Evolutionary conservation across 371 early-diverging fungal genomes (phyloP).

Genomic region (Apophysomyces trapeziformis): DNA sequence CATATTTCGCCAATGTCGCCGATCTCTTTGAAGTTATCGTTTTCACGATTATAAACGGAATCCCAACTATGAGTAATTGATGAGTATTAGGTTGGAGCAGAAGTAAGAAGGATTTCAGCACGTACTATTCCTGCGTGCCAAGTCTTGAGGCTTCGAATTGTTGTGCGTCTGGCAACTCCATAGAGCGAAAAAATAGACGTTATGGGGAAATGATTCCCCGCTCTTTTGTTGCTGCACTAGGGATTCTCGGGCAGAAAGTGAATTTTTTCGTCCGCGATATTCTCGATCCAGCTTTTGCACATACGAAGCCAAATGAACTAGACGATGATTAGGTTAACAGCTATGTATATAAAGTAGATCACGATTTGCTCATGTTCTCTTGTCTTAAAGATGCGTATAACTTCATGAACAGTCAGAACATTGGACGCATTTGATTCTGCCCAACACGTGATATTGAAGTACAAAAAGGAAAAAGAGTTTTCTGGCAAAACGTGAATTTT

Average conservation of each 20-base stretch:
- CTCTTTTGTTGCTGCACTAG: too few species aligned
- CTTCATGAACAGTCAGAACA: too few species aligned
- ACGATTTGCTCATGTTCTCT: too few species aligned
- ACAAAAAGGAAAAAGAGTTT: background rate
- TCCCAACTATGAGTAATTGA: conserved; percentile 70
- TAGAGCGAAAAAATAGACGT: background rate
- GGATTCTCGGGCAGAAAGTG: too few species aligned
- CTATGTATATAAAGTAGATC: too few species aligned
- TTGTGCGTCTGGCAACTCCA: conserved; percentile 34
- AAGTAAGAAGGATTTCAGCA: background rate
- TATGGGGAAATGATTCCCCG: background rate
- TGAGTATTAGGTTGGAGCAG: too few species aligned
- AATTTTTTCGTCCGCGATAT: too few species aligned
- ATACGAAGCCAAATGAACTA: too few species aligned
- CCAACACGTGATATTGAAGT: background rate
- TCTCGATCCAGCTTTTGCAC: too few species aligned
- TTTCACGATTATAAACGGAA: conserved; percentile 77
- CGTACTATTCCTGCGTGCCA: conserved; percentile 80
- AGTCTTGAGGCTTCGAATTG: conserved; percentile 77
- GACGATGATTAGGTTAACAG: too few species aligned
- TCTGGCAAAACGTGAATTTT: background rate
- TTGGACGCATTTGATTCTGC: too few species aligned
- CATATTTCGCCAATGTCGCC: conserved; percentile 91
- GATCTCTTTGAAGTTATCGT: conserved; percentile 76
- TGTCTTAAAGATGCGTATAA: too few species aligned